Percentiles rank a stretch among this genome's conserved stretches.
Evolutionary conservation across 2,329 filamentous ascomycete species (phyloP).

Genomic region (Proliferodiscus dingleyae): DNA sequence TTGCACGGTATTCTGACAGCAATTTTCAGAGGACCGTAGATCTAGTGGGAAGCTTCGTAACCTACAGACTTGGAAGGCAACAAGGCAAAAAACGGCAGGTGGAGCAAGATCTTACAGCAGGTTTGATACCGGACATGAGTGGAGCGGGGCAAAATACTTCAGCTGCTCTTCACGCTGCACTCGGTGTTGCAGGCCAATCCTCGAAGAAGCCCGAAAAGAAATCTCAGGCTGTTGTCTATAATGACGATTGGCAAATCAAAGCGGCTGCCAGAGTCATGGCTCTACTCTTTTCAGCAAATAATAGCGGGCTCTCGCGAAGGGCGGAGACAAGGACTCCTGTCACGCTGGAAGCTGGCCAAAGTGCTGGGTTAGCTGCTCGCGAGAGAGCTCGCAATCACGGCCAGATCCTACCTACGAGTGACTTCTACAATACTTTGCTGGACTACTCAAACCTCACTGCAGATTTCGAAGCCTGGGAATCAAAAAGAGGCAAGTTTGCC

Average conservation of each 20-base stretch:
- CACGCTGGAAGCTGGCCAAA: slow-evolving; percentile 33
- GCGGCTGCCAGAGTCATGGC: slow-evolving; percentile 76
- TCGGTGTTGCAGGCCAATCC: slow-evolving; percentile 48
- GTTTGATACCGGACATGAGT: slow-evolving; percentile 68
- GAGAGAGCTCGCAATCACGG: slow-evolving; percentile 47
- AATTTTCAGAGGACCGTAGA: slow-evolving; percentile 73
- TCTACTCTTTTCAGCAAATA: slow-evolving; percentile 78
- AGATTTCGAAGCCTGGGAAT: slow-evolving; percentile 87
- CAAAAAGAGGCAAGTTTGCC: slow-evolving; percentile 66
- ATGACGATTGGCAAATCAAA: slow-evolving; percentile 85
- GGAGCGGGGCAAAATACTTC: slow-evolving; percentile 54
- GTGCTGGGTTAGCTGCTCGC: slow-evolving; percentile 35
- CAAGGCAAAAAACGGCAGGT: slow-evolving; percentile 60
- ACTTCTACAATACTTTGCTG: slow-evolving; percentile 83
- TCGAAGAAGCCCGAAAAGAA: slow-evolving; percentile 52
- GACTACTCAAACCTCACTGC: slow-evolving; percentile 81
- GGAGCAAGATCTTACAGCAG: slow-evolving; percentile 56
- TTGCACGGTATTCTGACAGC: slow-evolving; percentile 61
- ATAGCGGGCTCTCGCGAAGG: slow-evolving; percentile 40
- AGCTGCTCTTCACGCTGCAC: slow-evolving; percentile 71
- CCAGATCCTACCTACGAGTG: slow-evolving; percentile 70
- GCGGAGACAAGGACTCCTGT: slow-evolving; percentile 33
- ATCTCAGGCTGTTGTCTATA: slow-evolving; percentile 57
- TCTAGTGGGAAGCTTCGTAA: slow-evolving; percentile 71
- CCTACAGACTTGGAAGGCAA: slow-evolving; percentile 70